These are phyloP conservation scores for Canariomyces notabilis DNA, from an alignment of 2,329 filamentous ascomycete species.

Conservation along the genomic window DNA sequence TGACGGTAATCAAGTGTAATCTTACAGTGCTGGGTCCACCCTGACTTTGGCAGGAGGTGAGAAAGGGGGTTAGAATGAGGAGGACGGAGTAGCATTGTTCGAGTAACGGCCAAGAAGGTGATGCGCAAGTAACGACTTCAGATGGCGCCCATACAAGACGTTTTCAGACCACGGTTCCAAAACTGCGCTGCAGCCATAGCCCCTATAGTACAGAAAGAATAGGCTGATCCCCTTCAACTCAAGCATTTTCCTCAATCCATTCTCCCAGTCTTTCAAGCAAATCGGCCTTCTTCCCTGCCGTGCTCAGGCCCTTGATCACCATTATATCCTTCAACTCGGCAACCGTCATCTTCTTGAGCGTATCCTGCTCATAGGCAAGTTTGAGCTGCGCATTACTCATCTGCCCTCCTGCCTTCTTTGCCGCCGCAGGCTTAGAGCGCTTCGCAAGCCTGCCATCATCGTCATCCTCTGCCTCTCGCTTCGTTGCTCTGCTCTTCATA, in stretches of 20 bases:
- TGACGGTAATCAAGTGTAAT: too few species aligned
- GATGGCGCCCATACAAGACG: too few species aligned
- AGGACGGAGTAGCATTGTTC: too few species aligned
- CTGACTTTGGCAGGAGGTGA: too few species aligned
- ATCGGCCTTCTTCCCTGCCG: conserved; percentile 49
- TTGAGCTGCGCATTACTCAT: conserved; percentile 45
- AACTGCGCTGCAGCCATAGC: too few species aligned
- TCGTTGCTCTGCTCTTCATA: conserved; percentile 39
- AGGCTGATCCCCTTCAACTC: conserved; percentile 11
- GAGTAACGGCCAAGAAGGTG: too few species aligned
- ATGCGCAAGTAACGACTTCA: too few species aligned
- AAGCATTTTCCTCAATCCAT: conserved; percentile 47
- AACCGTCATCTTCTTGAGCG: conserved; percentile 51
- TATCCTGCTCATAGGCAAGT: conserved; percentile 40
- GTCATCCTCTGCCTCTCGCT: conserved; percentile 48
- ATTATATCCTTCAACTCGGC: conserved; percentile 48
- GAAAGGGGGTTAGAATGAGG: too few species aligned
- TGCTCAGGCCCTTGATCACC: conserved; percentile 42
- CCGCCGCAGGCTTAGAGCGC: conserved; percentile 34
- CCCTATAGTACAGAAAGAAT: too few species aligned
- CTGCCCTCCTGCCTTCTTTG: conserved; percentile 30
- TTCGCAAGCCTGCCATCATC: conserved; percentile 42
- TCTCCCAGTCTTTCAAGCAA: conserved; percentile 52
- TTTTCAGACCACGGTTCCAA: too few species aligned
- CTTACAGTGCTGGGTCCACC: too few species aligned